Evolutionary conservation across 2,329 filamentous ascomycete species (phyloP).

Genomic region (Exophiala sp.): DNA sequence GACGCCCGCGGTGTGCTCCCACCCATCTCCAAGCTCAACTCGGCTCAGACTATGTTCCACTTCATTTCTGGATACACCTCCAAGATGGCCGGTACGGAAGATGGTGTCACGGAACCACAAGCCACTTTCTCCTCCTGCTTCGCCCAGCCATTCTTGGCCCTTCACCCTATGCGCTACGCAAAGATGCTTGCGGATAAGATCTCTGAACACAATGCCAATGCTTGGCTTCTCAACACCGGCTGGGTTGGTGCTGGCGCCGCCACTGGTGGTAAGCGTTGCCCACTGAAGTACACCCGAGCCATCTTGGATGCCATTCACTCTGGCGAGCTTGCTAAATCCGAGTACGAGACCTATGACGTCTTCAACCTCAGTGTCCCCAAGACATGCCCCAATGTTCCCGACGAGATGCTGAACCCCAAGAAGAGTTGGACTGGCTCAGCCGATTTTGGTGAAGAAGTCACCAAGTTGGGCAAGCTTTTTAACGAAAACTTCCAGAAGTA

Average conservation of each 20-base stretch:
- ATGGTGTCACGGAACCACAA: conserved; percentile 93
- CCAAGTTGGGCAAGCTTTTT: conserved; percentile 86
- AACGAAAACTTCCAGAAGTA: conserved; percentile 98
- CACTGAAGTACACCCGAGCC: conserved; percentile 96
- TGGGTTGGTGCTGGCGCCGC: conserved; percentile 91
- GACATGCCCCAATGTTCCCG: conserved; percentile 80
- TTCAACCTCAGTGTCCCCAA: conserved; percentile 98
- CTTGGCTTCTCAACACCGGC: conserved; percentile 97
- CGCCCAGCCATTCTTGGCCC: conserved; percentile 95
- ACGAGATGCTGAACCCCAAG: conserved; percentile 90
- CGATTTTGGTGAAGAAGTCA: conserved; percentile 82
- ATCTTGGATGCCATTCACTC: conserved; percentile 98
- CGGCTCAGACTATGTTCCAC: conserved; percentile 99
- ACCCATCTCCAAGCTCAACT: conserved; percentile 93
- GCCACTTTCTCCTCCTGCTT: conserved; percentile 99
- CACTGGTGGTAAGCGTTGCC: conserved; percentile 93
- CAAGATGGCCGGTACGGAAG: conserved; percentile 99
- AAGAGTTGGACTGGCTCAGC: conserved; percentile 83
- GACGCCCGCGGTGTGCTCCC: conserved; percentile 96
- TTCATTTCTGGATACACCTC: conserved; percentile 99
- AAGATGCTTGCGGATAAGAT: conserved; percentile 99
- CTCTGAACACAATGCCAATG: conserved; percentile 87
- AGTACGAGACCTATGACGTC: conserved; percentile 92
- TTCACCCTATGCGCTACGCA: conserved; percentile 99
- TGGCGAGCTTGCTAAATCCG: conserved; percentile 85